Percentiles rank a stretch among this genome's conserved stretches.
Conservation (phyloP, 2,329 filamentous ascomycete species). For the Lachnellula hyalina region DNA sequence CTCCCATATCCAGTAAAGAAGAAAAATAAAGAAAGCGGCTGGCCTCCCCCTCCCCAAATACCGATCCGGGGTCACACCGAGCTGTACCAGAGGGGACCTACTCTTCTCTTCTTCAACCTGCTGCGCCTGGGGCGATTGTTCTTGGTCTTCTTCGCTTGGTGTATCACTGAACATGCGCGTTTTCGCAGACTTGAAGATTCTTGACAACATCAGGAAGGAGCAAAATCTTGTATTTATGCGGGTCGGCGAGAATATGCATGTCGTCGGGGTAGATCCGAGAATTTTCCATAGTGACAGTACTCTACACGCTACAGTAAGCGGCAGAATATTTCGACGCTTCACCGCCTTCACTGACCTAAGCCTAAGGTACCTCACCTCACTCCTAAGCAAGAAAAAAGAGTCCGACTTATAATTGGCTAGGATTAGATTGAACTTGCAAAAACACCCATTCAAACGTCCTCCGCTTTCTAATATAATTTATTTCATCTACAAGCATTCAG, state of each 20-base stretch:
- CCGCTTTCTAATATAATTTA: too few species aligned
- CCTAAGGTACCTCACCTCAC: background rate
- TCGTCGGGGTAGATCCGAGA: background rate
- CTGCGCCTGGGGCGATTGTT: background rate
- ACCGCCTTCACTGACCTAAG: background rate
- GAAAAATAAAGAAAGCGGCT: background rate
- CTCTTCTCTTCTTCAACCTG: background rate
- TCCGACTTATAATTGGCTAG: background rate
- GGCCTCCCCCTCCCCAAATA: background rate
- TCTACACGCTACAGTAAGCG: background rate
- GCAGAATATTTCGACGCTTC: background rate
- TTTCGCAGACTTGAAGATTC: constrained; percentile 24
- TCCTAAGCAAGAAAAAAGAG: background rate
- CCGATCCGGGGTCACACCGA: background rate
- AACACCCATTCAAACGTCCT: too few species aligned
- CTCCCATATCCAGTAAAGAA: background rate
- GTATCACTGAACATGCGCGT: constrained; percentile 12
- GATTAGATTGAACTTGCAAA: too few species aligned
- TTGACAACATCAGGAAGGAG: constrained; percentile 22
- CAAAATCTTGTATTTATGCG: background rate
- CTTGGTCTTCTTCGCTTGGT: constrained; percentile 1
- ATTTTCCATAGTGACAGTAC: background rate
- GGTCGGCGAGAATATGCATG: background rate
- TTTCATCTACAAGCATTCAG: too few species aligned
- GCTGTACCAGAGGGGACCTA: background rate